Conservation (phyloP, 2,329 filamentous ascomycete species). For the Pezicula neosporulosa region DNA sequence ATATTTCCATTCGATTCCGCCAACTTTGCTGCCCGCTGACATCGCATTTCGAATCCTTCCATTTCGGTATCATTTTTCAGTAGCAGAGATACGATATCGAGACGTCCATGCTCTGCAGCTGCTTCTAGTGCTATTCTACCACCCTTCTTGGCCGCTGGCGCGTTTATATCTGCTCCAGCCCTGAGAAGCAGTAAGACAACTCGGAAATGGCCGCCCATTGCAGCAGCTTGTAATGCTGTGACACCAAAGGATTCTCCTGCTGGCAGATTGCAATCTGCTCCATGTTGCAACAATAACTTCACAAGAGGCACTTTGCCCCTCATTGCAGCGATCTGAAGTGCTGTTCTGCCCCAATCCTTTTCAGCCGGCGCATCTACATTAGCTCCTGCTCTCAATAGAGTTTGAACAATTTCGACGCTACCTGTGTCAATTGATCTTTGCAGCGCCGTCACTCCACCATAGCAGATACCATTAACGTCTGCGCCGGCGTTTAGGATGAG, state of each 20-base stretch:
- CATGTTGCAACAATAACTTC: slow-evolving; percentile 9
- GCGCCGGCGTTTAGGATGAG: slow-evolving; percentile 4
- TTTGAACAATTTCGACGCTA: neutral
- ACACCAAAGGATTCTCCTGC: too few relatives aligned
- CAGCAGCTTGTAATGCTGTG: too few relatives aligned
- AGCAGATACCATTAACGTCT: slow-evolving; percentile 4
- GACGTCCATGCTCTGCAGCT: neutral
- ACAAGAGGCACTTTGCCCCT: slow-evolving; percentile 2
- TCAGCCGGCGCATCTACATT: too few relatives aligned
- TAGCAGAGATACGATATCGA: too few relatives aligned
- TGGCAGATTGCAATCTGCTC: slow-evolving; percentile 1
- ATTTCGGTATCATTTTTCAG: slow-evolving; percentile 6
- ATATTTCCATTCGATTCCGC: slow-evolving; percentile 5
- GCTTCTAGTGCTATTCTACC: slow-evolving; percentile 2
- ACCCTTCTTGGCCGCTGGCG: neutral
- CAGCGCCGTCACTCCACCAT: slow-evolving; percentile 3
- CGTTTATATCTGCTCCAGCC: slow-evolving; percentile 2
- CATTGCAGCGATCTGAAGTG: slow-evolving; percentile 10
- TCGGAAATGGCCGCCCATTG: neutral
- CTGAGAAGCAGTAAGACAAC: neutral
- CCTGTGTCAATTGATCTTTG: neutral
- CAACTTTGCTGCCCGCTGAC: slow-evolving; percentile 10
- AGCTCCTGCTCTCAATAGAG: too few relatives aligned
- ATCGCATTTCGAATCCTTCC: slow-evolving; percentile 3
- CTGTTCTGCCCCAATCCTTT: slow-evolving; percentile 3